These are phyloP conservation scores for Auricularia heimuer DNA, from an alignment of 768 basidiomycete genomes.

Conservation along the genomic window DNA sequence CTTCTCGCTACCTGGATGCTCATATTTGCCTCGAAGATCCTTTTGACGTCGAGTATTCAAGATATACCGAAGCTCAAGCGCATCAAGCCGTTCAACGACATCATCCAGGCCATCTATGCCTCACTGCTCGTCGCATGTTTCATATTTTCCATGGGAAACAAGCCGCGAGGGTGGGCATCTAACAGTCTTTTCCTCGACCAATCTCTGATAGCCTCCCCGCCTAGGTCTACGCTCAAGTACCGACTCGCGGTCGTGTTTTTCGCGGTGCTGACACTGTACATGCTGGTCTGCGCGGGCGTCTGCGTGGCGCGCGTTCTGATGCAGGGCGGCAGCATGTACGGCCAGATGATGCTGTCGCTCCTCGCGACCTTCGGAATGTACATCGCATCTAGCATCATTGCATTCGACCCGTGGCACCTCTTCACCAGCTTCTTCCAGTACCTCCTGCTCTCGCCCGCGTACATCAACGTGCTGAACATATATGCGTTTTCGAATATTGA, in stretches of 20 bases:
- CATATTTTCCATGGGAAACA: constrained; percentile 93
- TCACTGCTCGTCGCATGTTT: constrained; percentile 83
- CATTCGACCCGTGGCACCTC: constrained; percentile 95
- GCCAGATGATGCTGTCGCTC: constrained; percentile 74
- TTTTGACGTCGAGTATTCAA: constrained; percentile 83
- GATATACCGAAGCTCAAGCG: constrained; percentile 49
- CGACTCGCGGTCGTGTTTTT: constrained; percentile 64
- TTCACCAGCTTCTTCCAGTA: constrained; percentile 86
- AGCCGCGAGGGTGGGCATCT: constrained; percentile 61
- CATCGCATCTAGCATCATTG: constrained; percentile 64
- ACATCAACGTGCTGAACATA: constrained; percentile 71
- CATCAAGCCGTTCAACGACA: constrained; percentile 64
- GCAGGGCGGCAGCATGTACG: constrained; percentile 58
- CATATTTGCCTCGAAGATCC: constrained; percentile 38
- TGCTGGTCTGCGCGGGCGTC: constrained; percentile 71
- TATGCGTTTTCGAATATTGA: constrained; percentile 83
- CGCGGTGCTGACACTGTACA: constrained; percentile 71
- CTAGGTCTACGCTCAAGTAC: constrained; percentile 78
- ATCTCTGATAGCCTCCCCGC: neutral
- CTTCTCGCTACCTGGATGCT: neutral
- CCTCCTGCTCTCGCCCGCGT: constrained; percentile 73
- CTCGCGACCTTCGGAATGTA: constrained; percentile 84
- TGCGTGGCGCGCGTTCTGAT: constrained; percentile 65
- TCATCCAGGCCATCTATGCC: constrained; percentile 73
- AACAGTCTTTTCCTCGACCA: neutral